Percentiles rank a stretch among this genome's conserved stretches.
Evolutionary conservation across 2,329 filamentous ascomycete species (phyloP).

Genomic region (Fusarium nygamai): DNA sequence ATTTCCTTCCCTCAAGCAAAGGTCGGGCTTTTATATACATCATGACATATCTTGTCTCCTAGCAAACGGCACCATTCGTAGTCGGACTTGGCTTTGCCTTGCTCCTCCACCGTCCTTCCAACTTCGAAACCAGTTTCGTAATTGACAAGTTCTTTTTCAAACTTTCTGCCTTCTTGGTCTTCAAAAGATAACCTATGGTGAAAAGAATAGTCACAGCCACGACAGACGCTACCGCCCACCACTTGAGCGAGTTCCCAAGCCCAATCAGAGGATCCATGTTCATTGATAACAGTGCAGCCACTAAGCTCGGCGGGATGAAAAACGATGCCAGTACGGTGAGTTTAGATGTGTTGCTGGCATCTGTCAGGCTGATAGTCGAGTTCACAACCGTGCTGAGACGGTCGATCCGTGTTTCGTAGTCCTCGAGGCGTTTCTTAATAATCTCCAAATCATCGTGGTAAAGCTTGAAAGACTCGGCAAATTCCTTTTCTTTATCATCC

Average conservation of each 20-base stretch:
- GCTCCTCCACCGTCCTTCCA: neutral
- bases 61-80: neutral
- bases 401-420: neutral
- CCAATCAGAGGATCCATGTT: neutral
- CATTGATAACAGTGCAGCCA: neutral
- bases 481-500: fast-evolving
- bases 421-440: neutral
- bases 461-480: no score
- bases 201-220: neutral
- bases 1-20: neutral
- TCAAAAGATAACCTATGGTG: neutral
- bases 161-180: neutral
- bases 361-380: neutral
- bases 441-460: neutral
- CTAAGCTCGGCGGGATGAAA: neutral
- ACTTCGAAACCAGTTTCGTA: neutral
- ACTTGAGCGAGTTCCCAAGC: neutral
- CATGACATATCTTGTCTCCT: fast-evolving
- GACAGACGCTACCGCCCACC: neutral
- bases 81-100: no score
- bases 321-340: neutral
- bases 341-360: neutral
- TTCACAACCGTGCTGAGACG: neutral
- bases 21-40: neutral
- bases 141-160: neutral